Percentiles rank a stretch among this genome's conserved stretches.
These are phyloP conservation scores for Saccharomycopsis fermentans DNA, from an alignment of 805 yeast species.

Conservation along the genomic window DNA sequence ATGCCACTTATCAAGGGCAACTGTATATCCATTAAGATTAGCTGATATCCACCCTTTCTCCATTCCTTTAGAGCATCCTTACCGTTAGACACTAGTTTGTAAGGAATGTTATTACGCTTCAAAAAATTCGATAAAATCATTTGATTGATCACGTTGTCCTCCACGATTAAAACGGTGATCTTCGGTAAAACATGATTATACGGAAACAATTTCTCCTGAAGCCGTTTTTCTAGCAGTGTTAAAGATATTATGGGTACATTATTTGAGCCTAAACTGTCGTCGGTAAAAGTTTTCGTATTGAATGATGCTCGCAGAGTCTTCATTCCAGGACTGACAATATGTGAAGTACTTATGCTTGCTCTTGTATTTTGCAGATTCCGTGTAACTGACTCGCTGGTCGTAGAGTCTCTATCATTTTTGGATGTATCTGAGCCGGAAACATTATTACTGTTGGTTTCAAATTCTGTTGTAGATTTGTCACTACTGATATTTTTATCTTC, in stretches of 20 bases:
- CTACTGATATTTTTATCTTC: not conserved
- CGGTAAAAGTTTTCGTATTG: not conserved
- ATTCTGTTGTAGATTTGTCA: not conserved
- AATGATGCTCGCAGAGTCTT: not conserved
- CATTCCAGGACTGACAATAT: not conserved
- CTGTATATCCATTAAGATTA: slow-evolving; percentile 95
- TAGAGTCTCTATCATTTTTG: not conserved
- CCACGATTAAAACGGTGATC: slow-evolving; percentile 85
- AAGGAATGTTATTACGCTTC: slow-evolving; percentile 74
- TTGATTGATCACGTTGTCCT: slow-evolving; percentile 91
- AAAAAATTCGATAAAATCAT: slow-evolving; percentile 83
- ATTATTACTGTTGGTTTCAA: not conserved
- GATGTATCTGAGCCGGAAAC: not conserved
- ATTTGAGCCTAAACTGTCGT: not conserved
- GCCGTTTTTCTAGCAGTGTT: slow-evolving; percentile 7
- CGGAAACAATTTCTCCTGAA: slow-evolving; percentile 15
- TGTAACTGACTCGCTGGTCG: not conserved
- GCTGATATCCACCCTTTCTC: slow-evolving; percentile 89
- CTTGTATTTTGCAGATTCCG: not conserved
- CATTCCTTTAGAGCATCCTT: slow-evolving; percentile 91
- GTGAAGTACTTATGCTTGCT: not conserved
- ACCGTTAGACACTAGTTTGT: slow-evolving; percentile 85
- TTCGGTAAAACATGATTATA: slow-evolving; percentile 64
- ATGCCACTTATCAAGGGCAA: slow-evolving; percentile 93
- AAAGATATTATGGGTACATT: not conserved